These are phyloP conservation scores for Starmerella powellii DNA, from an alignment of 805 yeast genomes.

Conservation along the genomic window DNA sequence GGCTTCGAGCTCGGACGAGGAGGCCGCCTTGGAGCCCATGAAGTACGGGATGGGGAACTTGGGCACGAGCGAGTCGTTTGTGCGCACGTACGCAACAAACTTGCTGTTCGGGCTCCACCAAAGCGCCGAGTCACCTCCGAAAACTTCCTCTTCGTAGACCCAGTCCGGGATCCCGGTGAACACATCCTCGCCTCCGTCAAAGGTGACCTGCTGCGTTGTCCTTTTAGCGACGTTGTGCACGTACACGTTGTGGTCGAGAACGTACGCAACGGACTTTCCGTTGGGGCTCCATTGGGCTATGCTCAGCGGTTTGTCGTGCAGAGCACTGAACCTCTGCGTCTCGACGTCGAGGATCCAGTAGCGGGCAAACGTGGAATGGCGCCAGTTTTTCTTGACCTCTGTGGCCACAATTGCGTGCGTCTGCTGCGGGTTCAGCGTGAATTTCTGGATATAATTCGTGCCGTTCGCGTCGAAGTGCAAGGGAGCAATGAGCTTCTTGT, in stretches of 20 bases:
- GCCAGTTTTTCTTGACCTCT: constrained; percentile 41
- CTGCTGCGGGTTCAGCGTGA: constrained; percentile 36
- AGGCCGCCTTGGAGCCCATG: constrained; percentile 9
- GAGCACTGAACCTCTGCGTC: constrained; percentile 28
- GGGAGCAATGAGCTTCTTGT: constrained; percentile 8
- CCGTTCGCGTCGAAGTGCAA: constrained; percentile 30
- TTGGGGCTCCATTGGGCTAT: constrained; percentile 67
- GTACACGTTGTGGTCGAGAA: constrained; percentile 58
- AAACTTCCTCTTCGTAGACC: constrained; percentile 89
- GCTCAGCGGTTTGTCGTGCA: constrained; percentile 30
- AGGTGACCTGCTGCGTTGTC: constrained; percentile 41
- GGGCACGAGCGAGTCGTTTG: constrained; percentile 65
- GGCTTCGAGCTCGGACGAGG: neutral
- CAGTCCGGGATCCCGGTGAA: constrained; percentile 89
- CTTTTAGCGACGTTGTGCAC: constrained; percentile 30
- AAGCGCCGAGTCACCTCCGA: constrained; percentile 52
- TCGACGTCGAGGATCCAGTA: constrained; percentile 52
- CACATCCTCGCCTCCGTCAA: constrained; percentile 55
- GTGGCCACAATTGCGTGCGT: constrained; percentile 46
- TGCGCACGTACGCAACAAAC: constrained; percentile 49
- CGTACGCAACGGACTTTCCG: constrained; percentile 53
- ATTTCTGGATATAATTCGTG: constrained; percentile 31
- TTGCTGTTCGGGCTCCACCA: constrained; percentile 82
- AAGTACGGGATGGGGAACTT: constrained; percentile 65
- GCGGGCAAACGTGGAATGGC: constrained; percentile 53